Base-by-base conservation (phyloP, 2,329 filamentous ascomycete genomes). In the Colletotrichum sp. region DNA sequence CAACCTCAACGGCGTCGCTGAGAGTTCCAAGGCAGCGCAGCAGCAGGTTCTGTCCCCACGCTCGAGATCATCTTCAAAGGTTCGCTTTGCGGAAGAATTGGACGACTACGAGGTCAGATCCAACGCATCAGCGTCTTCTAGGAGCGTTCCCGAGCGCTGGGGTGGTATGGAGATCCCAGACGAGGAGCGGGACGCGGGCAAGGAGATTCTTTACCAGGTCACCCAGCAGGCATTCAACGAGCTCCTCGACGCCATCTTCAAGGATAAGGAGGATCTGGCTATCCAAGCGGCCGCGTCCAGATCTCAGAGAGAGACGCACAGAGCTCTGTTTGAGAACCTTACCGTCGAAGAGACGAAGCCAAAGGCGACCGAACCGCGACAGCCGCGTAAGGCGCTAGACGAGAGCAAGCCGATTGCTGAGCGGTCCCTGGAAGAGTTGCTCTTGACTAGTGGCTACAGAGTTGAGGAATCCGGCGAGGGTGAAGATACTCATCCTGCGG, bases 181-280 rank as follows among this genome's bases (percentile, higher is more conserved):
- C 78, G 93, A 94, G 1, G 96, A 98, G 83, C 91, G 90, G 75
- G 96, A 98, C 82, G 93, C 95, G 7, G 95, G 95, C 49, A 95
- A 94, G 79, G 95, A 99, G 82, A 94, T 98, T 6, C 87, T 99
- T 2, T 98, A 98, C 81, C 95, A 98, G 83, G 93, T 98, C 36
- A 96, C 95, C 1, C 96, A 98, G 83, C 94, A 98, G 84, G 94
- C 95, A 1, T 95, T 98, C 86, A 98, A 99, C 81, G 96, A 99
- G 84, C 88, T 99, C 3, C 90, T 99, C 1, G 95, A 99, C 81
- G 90, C 93, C 2, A 89, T 99, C 0, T 99, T 99, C 87, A 94
- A 94, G 79, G 88, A 90, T 6, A 93, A 94, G 78, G 96, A 99
- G 83, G 93, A 96, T 78, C 83, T 95, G 21, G 93, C 95, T 2